Evolutionary conservation across 331 rosid genomes (phyloP).

Genomic region (Telfairia occidentalis): DNA sequence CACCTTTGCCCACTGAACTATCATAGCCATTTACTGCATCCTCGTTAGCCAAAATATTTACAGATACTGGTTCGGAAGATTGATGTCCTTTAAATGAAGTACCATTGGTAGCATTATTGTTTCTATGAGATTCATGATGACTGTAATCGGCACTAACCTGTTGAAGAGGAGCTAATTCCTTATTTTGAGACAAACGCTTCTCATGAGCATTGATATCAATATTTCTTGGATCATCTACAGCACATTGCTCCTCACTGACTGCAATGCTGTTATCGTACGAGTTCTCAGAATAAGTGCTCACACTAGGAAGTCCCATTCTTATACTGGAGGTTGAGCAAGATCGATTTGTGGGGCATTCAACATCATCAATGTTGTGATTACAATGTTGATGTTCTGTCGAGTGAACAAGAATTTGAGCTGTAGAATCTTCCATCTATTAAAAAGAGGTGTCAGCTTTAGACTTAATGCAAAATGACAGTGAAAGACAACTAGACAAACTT

Average conservation of each 20-base stretch:
- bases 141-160: conserved; percentile 58
- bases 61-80: conserved; percentile 60
- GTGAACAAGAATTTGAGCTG: conserved; percentile 35
- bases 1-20: conserved; percentile 41
- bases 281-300: conserved; percentile 32
- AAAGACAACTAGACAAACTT: not conserved
- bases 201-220: conserved; percentile 29
- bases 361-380: conserved; percentile 24
- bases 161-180: conserved; percentile 59
- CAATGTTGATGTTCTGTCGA: conserved; percentile 19
- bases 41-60: conserved; percentile 57
- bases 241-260: conserved; percentile 15
- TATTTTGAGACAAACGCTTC: conserved; percentile 45
- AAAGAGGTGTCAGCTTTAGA: conserved; percentile 2
- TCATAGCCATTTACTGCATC: conserved; percentile 46
- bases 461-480: not conserved
- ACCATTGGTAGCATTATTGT: conserved; percentile 55
- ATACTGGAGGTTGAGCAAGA: conserved; percentile 24
- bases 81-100: conserved; percentile 56
- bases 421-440: conserved; percentile 40
- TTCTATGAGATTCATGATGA: conserved; percentile 54
- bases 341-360: conserved; percentile 28
- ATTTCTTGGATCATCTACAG: conserved; percentile 37
- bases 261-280: conserved; percentile 18
- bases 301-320: conserved; percentile 27